Base-by-base conservation (phyloP, 2,329 filamentous ascomycete species). In the Colletotrichum limetticola region DNA sequence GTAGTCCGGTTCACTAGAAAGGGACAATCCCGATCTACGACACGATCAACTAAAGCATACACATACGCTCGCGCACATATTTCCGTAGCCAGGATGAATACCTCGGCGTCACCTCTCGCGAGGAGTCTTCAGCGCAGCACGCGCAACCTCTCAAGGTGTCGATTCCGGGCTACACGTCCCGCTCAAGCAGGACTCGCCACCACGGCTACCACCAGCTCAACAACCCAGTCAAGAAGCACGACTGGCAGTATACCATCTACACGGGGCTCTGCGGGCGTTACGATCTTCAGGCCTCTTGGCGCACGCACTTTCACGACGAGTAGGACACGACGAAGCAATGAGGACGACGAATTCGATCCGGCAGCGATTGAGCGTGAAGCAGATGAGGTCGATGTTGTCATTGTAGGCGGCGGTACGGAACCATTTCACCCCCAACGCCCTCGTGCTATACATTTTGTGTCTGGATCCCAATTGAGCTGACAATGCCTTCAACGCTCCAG, bases 361-460 rank as follows among this genome's bases (percentile, higher is more conserved):
- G 83, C 85, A 28, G 84, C 83, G 68, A 87, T 95, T 71, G 96
- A 98, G 76, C 92, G 97, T 76, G 97, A 98, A 82, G 93, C 91
- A 66, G 97, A 99, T 79, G 86, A 97, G 84, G 97, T 99, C 35
- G 97, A 99, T 83, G 95, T 99, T 35, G 97, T 95, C 83, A 98
- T 99, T 79, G 91, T 99, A 66, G 97, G 97, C 79, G 97, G 94
- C 82, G 96, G 89, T 91, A 86, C 78, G 71, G 14, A 30, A 26
- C 24, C 26, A 19, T 32, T 83, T 7, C 8, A n/a, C 19, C 19
- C 77, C 77, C 58, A 11, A 56, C 8, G 16, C 24, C 22, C 19
- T 35, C 59, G 58, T 49, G 12, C 26, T 52, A 16, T 32, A 3
- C 32, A 5, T 28, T 1, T 46, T 12, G n/a, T 22, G 35, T 8